Percentiles rank a stretch among this genome's conserved stretches.
Evolutionary conservation across 2,329 filamentous ascomycete species (phyloP).

Genomic region (Calonectria leucothoes): DNA sequence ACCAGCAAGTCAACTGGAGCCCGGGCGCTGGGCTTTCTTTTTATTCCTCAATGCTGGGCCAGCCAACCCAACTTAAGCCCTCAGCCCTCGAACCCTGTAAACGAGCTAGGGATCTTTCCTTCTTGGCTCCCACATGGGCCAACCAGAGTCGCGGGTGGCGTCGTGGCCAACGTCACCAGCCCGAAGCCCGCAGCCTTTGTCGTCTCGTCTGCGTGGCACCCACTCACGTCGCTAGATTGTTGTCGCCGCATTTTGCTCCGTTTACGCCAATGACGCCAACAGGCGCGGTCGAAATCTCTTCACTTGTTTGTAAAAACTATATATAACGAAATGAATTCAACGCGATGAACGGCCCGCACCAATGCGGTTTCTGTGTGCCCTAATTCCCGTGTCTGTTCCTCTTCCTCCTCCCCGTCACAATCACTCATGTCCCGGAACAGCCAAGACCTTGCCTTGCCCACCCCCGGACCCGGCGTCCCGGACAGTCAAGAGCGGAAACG

Average conservation of each 20-base stretch:
- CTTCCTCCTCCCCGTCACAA: background rate
- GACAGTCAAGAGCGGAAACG: conserved; percentile 6
- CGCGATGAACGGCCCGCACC: no score
- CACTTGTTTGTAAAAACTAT: background rate
- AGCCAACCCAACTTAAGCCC: background rate
- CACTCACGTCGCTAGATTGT: background rate
- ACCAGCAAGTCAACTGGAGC: conserved; percentile 16
- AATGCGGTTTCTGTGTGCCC: no score
- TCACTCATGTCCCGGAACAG: background rate
- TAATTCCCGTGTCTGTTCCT: background rate
- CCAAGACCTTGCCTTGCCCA: background rate
- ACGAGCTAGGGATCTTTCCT: background rate
- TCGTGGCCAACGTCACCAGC: conserved; percentile 39
- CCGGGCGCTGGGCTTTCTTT: conserved; percentile 3
- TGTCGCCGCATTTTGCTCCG: background rate
- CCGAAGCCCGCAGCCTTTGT: conserved; percentile 34
- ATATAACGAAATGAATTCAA: no score
- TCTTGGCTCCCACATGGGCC: conserved; percentile 14
- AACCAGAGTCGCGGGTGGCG: conserved; percentile 35
- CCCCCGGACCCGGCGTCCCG: conserved; percentile 10
- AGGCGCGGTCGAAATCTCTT: background rate
- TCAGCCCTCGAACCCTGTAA: conserved; percentile 2
- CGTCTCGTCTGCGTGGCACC: background rate
- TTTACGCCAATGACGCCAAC: conserved; percentile 6
- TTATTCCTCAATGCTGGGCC: conserved; percentile 5